phyloP scores from a whole-genome alignment of 2,329 filamentous ascomycete species.

The Aspergillus melleus region DNA sequence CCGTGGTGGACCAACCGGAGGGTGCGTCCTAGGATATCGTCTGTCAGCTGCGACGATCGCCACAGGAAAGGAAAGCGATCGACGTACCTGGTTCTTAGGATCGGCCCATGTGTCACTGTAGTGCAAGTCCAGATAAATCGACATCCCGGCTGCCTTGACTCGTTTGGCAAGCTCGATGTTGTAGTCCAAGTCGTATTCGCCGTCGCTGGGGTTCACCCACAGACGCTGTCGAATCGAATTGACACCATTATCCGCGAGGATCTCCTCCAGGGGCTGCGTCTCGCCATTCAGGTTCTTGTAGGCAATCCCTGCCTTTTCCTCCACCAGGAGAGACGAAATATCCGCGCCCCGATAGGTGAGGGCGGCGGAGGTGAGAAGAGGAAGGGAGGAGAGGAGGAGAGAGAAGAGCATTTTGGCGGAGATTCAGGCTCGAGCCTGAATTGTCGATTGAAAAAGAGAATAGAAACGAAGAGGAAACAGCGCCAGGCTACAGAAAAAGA shows the following conservation, averaged over 20 bases:
- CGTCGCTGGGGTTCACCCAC: conserved; percentile 68
- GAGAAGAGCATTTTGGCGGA: conserved; percentile 13
- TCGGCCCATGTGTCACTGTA: conserved; percentile 68
- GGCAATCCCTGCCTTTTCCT: conserved; percentile 60
- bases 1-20: conserved; percentile 60
- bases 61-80: neutral
- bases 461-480: neutral
- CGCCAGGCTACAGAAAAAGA: no score
- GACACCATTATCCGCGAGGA: conserved; percentile 62
- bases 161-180: conserved; percentile 67
- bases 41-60: conserved; percentile 22
- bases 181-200: conserved; percentile 68
- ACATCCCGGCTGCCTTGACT: conserved; percentile 62
- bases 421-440: neutral
- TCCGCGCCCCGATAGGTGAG: conserved; percentile 67
- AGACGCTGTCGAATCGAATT: conserved; percentile 71
- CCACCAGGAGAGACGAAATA: conserved; percentile 66
- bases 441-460: neutral
- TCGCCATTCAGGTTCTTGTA: conserved; percentile 61
- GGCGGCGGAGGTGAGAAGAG: conserved; percentile 35
- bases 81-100: neutral
- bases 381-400: conserved; percentile 19
- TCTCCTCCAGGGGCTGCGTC: conserved; percentile 60
- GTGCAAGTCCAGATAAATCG: conserved; percentile 64
- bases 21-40: conserved; percentile 47